Base-by-base conservation (phyloP, 441 rosid genomes). In the Theobroma grandiflorum region DNA sequence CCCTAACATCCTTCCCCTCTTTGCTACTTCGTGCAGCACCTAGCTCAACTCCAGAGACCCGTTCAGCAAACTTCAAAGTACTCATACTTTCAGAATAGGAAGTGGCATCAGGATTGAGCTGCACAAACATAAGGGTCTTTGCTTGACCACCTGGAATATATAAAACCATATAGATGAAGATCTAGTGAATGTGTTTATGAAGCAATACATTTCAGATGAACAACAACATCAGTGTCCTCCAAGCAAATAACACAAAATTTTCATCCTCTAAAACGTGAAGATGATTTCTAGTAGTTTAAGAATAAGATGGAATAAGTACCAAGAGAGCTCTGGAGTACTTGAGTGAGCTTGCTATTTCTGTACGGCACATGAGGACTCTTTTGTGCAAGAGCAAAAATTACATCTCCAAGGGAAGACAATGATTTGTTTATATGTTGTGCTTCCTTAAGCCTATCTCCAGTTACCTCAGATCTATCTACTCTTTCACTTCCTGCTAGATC, bases 361-460 rank as follows among this genome's bases (percentile, higher is more conserved):
- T 91, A 92, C 0, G 96, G 96, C 33, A 92, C 86, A 72, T 92
- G 96, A 3, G 91, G 6, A 79, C 83, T 87, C 84, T 90, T 92
- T 80, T 89, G 88, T 37, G 96, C 87, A 26, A 92, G 88, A 77
- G 94, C 86, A 45, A 86, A 91, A 80, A 92, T 88, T 0, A 92
- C 96, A 80, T 92, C 96, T 78, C 96, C 96, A 26, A 92, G 93
- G 67, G 96, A 85, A 20, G 96, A 89, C 1, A 92, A 84, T 0
- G 96, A 92, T 84, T 90, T 92, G 88, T 92, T 92, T 83, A 92
- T 92, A 81, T 92, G 94, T 82, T 92, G 95, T 59, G 93, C 95
- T 85, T 91, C 95, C 80, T 59, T 88, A 11, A 91, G 89, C 78
- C 93, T 82, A 7, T 88, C 90, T 59, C 93, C 95, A 38, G 78